Percentiles rank a stretch among this genome's conserved stretches.
phyloP scores from a whole-genome alignment of 2,329 filamentous ascomycete genomes.

The Verticillium tricorpus region DNA sequence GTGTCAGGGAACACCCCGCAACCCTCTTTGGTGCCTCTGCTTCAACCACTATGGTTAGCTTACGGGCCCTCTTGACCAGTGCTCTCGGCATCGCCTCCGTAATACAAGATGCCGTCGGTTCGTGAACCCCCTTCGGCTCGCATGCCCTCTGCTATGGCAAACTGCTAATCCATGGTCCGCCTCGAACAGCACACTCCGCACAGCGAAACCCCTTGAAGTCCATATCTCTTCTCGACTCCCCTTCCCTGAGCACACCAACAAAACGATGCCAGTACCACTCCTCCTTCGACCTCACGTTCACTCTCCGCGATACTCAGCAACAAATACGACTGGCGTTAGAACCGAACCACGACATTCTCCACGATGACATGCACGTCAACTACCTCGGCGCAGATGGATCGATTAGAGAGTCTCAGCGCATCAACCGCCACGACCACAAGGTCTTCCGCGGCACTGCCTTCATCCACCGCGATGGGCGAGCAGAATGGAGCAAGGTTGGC shows the following conservation, averaged over 20 bases:
- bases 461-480: constrained; percentile 53
- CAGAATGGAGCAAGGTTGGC: constrained; percentile 73
- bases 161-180: not conserved
- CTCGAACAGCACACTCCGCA: constrained; percentile 57
- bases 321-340: constrained; percentile 75
- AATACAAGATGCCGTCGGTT: constrained; percentile 25
- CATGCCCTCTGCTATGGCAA: not conserved
- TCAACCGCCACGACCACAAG: constrained; percentile 70
- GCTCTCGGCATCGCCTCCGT: constrained; percentile 24
- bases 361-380: constrained; percentile 68
- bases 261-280: constrained; percentile 77
- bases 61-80: constrained; percentile 25
- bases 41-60: constrained; percentile 22
- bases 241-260: constrained; percentile 72
- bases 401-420: constrained; percentile 59
- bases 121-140: constrained; percentile 5
- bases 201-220: constrained; percentile 73
- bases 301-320: constrained; percentile 61
- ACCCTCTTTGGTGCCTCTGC: constrained; percentile 8
- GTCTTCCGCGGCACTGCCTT: constrained; percentile 81
- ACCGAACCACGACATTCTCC: constrained; percentile 87
- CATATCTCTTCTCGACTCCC: constrained; percentile 68
- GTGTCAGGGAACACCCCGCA: constrained; percentile 5
- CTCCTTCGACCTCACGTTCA: constrained; percentile 80
- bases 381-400: constrained; percentile 70